A percentile compares a stretch with the other conserved stretches of the same genome.
phyloP scores from a whole-genome alignment of 768 basidiomycete genomes.

The Podaxis carcinomalis region DNA sequence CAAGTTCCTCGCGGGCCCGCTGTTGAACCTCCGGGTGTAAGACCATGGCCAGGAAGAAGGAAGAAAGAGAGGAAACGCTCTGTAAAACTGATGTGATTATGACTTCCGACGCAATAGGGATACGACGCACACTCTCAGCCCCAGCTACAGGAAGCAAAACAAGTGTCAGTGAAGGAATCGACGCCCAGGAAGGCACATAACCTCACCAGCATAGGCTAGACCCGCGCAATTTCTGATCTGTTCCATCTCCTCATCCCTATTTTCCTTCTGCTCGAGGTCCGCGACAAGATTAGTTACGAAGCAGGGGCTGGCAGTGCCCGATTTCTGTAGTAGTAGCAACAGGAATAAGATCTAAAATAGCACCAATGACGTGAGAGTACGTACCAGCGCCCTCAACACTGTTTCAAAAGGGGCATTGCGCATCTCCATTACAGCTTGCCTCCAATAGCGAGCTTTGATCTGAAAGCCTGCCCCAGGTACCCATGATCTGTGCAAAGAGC shows the following conservation, averaged over 20 bases:
- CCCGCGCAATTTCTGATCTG: conserved; percentile 33
- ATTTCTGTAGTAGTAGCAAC: conserved; percentile 18
- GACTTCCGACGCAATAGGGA: neutral
- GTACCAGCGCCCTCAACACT: conserved; percentile 34
- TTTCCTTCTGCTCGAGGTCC: conserved; percentile 20
- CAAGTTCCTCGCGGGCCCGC: conserved; percentile 28
- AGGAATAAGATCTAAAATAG: neutral
- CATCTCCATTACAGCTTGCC: conserved; percentile 43
- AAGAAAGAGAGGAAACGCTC: conserved; percentile 30
- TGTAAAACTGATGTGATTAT: conserved; percentile 7
- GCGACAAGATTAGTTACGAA: conserved; percentile 30
- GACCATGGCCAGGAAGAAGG: conserved; percentile 33
- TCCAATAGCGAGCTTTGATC: conserved; percentile 47
- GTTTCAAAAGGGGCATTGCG: conserved; percentile 37
- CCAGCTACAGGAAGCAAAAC: conserved; percentile 25
- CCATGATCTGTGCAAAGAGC: conserved; percentile 32
- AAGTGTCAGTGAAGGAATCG: neutral
- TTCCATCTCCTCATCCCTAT: conserved; percentile 20
- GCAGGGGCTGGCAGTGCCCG: conserved; percentile 28
- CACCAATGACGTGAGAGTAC: conserved; percentile 7
- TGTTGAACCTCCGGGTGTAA: conserved; percentile 29
- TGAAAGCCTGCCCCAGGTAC: conserved; percentile 48
- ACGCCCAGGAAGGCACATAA: neutral
- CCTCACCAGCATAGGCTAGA: conserved; percentile 32
- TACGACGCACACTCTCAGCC: conserved; percentile 33